These are phyloP conservation scores for Asterochloris erici DNA, from an alignment of 139 green algal genomes.

Conservation along the genomic window DNA sequence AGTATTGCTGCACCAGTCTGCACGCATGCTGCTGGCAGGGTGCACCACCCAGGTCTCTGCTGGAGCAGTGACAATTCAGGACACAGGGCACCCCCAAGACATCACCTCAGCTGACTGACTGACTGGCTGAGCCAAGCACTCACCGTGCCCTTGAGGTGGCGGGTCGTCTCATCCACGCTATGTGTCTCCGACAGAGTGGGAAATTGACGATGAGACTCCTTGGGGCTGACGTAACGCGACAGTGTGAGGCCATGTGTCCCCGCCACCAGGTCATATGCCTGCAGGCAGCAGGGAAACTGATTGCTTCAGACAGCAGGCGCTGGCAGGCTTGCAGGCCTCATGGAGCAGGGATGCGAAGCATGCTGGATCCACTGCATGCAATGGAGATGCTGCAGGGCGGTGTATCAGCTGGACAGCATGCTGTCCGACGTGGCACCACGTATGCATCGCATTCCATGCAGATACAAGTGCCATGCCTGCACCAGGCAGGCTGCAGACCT, in stretches of 20 bases:
- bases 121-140: background rate
- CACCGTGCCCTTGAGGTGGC: conserved; percentile 75
- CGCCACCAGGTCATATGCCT: conserved; percentile 91
- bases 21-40: no score
- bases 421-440: no score
- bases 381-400: background rate
- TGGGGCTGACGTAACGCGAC: conserved; percentile 67
- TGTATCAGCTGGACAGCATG: no score
- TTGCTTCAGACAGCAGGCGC: no score
- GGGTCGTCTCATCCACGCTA: conserved; percentile 29
- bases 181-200: conserved; percentile 68
- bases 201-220: conserved; percentile 60
- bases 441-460: no score
- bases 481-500: conserved; percentile 27
- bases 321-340: background rate
- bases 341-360: background rate
- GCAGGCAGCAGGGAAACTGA: background rate
- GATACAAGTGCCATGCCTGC: conserved; percentile 72
- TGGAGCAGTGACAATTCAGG: no score
- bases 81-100: no score
- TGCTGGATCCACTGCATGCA: background rate
- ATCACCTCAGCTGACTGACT: background rate
- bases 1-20: no score
- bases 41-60: no score
- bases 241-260: conserved; percentile 66